Percentiles rank a stretch among this genome's conserved stretches.
Evolutionary conservation across 2,329 filamentous ascomycete species (phyloP).

Genomic region (Fusarium globosum): DNA sequence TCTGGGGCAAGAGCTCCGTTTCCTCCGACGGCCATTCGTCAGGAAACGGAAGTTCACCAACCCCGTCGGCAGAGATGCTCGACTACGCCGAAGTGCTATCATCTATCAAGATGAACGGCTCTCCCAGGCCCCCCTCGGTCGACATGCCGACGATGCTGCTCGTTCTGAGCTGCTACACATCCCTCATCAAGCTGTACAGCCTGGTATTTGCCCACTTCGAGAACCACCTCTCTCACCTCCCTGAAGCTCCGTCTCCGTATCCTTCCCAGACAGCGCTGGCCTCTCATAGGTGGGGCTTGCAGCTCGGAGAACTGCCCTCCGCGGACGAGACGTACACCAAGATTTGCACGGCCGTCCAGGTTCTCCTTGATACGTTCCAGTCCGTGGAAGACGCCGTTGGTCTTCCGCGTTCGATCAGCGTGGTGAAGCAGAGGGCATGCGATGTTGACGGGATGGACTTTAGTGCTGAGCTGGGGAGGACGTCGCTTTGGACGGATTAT

Average conservation of each 20-base stretch:
- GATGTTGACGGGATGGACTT: not conserved
- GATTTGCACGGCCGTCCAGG: constrained; percentile 2
- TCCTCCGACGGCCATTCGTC: rapidly evolving
- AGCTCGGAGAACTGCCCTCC: constrained; percentile 14
- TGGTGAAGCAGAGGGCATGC: not conserved
- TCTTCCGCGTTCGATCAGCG: not conserved
- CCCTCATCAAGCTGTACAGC: constrained; percentile 3
- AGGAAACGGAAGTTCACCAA: not conserved
- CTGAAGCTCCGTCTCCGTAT: not conserved
- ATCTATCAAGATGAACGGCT: not conserved
- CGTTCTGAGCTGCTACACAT: not conserved
- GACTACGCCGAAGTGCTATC: not conserved
- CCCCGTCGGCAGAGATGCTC: not conserved
- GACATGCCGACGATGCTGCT: not conserved
- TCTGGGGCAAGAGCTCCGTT: not conserved
- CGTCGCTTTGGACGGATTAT: not conserved
- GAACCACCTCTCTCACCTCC: not conserved
- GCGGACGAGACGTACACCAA: constrained; percentile 10
- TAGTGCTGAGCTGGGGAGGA: not conserved
- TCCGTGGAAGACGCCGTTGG: not conserved
- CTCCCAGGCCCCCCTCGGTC: not conserved
- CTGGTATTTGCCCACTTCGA: not conserved
- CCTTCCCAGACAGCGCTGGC: not conserved
- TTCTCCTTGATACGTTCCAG: constrained; percentile 1
- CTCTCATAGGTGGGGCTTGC: not conserved